Evolutionary conservation across 2,329 filamentous ascomycete genomes (phyloP), one percentile per base, ranked within the genome.

Genomic region (Trichoderma hamatum): DNA sequence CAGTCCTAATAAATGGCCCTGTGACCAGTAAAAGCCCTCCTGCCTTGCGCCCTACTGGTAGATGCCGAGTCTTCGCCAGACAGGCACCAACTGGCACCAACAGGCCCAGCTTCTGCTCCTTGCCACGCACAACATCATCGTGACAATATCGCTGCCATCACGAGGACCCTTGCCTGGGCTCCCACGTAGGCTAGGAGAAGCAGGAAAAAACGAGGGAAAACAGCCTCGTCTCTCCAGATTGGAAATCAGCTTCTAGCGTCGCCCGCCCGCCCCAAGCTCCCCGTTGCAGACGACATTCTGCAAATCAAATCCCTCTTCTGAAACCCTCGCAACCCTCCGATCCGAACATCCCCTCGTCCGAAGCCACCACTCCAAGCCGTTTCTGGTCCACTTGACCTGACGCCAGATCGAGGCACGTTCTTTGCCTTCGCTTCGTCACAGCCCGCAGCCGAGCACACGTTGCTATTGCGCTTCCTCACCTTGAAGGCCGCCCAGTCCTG

Each of bases 331-430:
- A 72, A 71, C 65, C 71, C 65, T 64, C 66, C 64, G 58, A 60
- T 16, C 62, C 66, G 62, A 63, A 71, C 70, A 71, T 71, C 72
- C 72, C 66, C 71, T 73, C 72, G 72, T 71, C 72, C 72, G 72
- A 73, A 72, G 72, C 68, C 71, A 71, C 65, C 43, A 65, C 61
- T 51, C 67, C 61, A 43, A 65, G 46, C 51, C 49, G 49, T 28
- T 51, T 68, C 24, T 43, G 61, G 36, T 61, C 66, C 66, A 68
- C 66, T 68, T 61, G 58, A 62, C 58, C 49, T 63, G 58, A 68
- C 66, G 58, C 66, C 59, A 68, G 66, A 68, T 62, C 66, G 58
- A 58, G 65, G 16, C 55, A 61, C 51, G 32, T 63, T 43, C 49
- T 36, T 26, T 28, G 28, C 43, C 3, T 46, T 36, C 36, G 34